Evolutionary conservation across 805 yeast genomes (phyloP).

Genomic region (Tetrapisispora arboricola): DNA sequence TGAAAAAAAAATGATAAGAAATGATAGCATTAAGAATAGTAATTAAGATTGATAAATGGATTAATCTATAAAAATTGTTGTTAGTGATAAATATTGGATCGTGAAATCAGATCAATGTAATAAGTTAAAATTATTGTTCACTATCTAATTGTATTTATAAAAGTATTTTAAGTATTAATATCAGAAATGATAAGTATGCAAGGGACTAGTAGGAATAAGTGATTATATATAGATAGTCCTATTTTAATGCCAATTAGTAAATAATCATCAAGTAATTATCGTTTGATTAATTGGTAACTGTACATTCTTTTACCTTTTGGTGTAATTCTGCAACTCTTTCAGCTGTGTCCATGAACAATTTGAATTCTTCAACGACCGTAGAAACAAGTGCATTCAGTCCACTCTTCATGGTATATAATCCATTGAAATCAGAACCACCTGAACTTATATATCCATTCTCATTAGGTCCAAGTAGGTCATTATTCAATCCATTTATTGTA

Average conservation of each 20-base stretch:
- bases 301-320: conserved; percentile 33
- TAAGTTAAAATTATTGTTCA: too few species aligned
- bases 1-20: neutral
- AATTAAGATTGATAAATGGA: too few species aligned
- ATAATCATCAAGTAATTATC: too few species aligned
- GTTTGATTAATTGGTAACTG: conserved; percentile 1
- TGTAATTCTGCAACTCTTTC: conserved; percentile 66
- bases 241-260: neutral
- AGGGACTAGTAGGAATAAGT: neutral
- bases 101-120: too few species aligned
- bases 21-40: too few species aligned
- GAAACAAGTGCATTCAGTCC: conserved; percentile 43
- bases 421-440: conserved; percentile 10
- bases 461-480: conserved; percentile 29
- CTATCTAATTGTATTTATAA: too few species aligned
- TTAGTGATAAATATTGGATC: too few species aligned
- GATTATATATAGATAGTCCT: neutral
- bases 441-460: neutral
- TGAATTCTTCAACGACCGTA: conserved; percentile 58
- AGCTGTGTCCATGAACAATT: conserved; percentile 63
- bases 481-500: conserved; percentile 52
- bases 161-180: too few species aligned
- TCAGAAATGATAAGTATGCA: neutral
- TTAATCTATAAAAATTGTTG: too few species aligned
- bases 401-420: conserved; percentile 18